phyloP scores from a whole-genome alignment of 305 asterid genomes.

The Caryopteris hybrid region DNA sequence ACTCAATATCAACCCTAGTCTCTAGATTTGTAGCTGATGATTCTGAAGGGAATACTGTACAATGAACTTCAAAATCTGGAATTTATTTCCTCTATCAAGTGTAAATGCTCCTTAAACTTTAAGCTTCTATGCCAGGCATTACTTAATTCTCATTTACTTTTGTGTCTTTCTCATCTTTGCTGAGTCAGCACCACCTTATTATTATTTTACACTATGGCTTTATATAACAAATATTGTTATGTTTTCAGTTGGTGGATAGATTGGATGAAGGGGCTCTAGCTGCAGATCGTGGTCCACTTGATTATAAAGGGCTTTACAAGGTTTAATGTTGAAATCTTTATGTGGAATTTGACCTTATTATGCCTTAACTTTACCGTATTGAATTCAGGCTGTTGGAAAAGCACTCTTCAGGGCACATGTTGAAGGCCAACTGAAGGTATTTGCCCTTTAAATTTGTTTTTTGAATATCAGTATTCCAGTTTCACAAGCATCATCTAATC shows the following conservation, averaged over 20 bases:
- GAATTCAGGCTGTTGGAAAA: constrained; percentile 79
- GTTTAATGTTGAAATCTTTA: constrained; percentile 30
- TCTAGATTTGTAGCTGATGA: constrained; percentile 3
- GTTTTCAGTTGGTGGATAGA: constrained; percentile 86
- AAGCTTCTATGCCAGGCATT: constrained; percentile 11
- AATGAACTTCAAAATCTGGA: background rate
- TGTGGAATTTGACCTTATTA: constrained; percentile 17
- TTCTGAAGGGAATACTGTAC: too few relatives aligned
- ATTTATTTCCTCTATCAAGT: background rate
- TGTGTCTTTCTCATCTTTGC: background rate
- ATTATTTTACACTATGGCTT: background rate
- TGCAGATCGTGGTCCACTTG: constrained; percentile 67
- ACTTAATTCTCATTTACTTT: constrained; percentile 9
- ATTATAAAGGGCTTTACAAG: constrained; percentile 92
- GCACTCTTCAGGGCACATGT: constrained; percentile 96
- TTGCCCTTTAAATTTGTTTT: constrained; percentile 11
- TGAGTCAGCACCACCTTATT: background rate
- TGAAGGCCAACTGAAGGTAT: constrained; percentile 92
- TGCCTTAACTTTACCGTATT: constrained; percentile 28
- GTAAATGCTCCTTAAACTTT: background rate
- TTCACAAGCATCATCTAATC: constrained; percentile 29
- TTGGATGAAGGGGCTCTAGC: constrained; percentile 70
- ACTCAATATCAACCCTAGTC: background rate
- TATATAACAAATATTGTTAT: constrained; percentile 12
- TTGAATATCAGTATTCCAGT: constrained; percentile 14